A percentile compares a stretch with the other conserved stretches of the same genome.
Conservation (phyloP, 129 eudicot genomes). For the Flaveria robusta region DNA sequence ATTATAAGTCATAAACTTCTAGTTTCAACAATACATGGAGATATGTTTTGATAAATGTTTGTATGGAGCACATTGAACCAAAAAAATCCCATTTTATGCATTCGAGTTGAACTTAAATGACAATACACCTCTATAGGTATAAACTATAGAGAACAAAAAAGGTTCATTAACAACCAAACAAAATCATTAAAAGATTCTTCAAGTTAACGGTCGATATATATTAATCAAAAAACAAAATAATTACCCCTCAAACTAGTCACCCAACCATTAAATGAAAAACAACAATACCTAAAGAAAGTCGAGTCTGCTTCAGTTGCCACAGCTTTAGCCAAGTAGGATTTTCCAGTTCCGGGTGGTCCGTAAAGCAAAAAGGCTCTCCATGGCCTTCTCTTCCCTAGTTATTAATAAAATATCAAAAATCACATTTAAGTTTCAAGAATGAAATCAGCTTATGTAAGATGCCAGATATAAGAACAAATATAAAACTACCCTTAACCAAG, state of each 20-base stretch:
- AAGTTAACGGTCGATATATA: not conserved
- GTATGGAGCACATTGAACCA: not conserved
- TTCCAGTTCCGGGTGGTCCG: constrained; percentile 67
- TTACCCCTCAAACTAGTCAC: not conserved
- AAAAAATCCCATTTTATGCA: not conserved
- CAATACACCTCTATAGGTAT: not conserved
- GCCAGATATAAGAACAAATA: not conserved
- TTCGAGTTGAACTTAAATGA: not conserved
- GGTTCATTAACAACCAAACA: not conserved
- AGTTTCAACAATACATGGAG: not conserved
- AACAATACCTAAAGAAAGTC: constrained; percentile 50
- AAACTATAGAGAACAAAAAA: not conserved
- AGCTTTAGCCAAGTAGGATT: constrained; percentile 70
- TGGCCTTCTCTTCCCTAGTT: constrained; percentile 59
- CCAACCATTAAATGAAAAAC: not conserved
- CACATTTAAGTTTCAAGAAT: constrained; percentile 20
- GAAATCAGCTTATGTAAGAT: not conserved
- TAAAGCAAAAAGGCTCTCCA: constrained; percentile 65
- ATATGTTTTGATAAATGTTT: not conserved
- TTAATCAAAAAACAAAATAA: not conserved
- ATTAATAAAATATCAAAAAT: constrained; percentile 2
- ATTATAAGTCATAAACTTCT: not conserved
- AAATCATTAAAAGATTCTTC: not conserved
- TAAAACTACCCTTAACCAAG: not conserved
- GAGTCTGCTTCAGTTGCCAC: constrained; percentile 71